Evolutionary conservation across 2,329 filamentous ascomycete species (phyloP).

Genomic region (Mollisia scopiformis): DNA sequence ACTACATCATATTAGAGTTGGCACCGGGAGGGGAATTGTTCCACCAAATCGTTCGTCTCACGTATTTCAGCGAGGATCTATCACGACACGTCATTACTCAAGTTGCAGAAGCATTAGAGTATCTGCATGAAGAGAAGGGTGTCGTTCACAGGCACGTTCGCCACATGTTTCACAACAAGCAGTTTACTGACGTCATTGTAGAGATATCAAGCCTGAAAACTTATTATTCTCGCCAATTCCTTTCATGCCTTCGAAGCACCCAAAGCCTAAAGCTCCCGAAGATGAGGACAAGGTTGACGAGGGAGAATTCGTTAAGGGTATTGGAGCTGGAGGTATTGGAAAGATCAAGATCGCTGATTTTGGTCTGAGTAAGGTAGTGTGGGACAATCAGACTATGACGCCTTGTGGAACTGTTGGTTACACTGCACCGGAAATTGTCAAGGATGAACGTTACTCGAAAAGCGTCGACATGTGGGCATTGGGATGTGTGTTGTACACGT

Average conservation of each 20-base stretch:
- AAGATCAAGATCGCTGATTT: conserved; percentile 98
- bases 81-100: conserved; percentile 93
- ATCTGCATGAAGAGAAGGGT: conserved; percentile 91
- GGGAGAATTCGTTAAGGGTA: conserved; percentile 83
- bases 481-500: conserved; percentile 93
- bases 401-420: conserved; percentile 99
- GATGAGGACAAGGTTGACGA: conserved; percentile 98
- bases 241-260: conserved; percentile 77
- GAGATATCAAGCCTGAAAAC: conserved; percentile 98
- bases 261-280: conserved; percentile 80
- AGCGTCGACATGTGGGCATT: conserved; percentile 99
- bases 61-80: conserved; percentile 96
- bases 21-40: conserved; percentile 96
- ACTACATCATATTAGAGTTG: conserved; percentile 95
- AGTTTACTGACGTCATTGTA: conserved; percentile 47
- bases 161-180: background rate
- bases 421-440: conserved; percentile 97
- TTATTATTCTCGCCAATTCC: conserved; percentile 89
- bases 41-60: conserved; percentile 96
- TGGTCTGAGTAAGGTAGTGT: conserved; percentile 95
- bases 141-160: conserved; percentile 89
- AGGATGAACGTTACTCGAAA: conserved; percentile 98
- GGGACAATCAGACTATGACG: conserved; percentile 98
- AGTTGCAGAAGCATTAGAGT: conserved; percentile 92
- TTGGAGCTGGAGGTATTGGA: conserved; percentile 88